Evolutionary conservation across 495 filamentous ascomycete genomes (phyloP), one percentile per base, ranked within the genome.

Genomic region (Aspergillus bertholletiae): DNA sequence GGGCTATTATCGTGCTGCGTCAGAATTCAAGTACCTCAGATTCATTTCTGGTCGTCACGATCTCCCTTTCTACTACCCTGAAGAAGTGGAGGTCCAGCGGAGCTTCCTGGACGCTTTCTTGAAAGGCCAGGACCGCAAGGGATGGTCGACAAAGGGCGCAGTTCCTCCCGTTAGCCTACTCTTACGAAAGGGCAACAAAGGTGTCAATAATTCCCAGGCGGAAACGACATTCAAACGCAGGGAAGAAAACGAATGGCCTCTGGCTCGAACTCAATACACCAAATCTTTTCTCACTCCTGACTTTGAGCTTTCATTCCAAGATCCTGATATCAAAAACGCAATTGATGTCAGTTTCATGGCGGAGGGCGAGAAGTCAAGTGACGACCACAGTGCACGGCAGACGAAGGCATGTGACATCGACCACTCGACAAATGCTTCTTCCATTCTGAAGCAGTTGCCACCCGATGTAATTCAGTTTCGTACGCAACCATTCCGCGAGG

Each of bases 1-100:
- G 54, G 85, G 84, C 0, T 88, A 71, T 46, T 72, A 63, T 7
- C 59, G 74, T 43, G 81, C 84, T 1, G 78, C 81, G 0, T 86
- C 83, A 5, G 65, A 77, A 47, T 61, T 78, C 51, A 86, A 85
- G 63, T 86, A 80, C 50, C 66, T 86, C 1, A 76, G 83, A 9
- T 80, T 85, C 60, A 82, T 85, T 54, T 80, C 76, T 0, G 83
- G 83, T 12, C 75, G 83, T 0, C 84, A 86, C 56, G 83, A 86
- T 57, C 68, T 86, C 13, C 84, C 84, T 0, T 86, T 87, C 64
- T 86, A 85, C 64, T 84, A 82, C 52, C 54, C 74, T 3, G 78
- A 84, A 39, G 77, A 83, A 53, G 82, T 82, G 0, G 74, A 83
- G 48, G 13, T 87, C 0, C 83, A 87, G 60, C 66, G 65, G 22